phyloP scores from a whole-genome alignment of 208 protist species.

The Acanthamoeba castellanii region DNA sequence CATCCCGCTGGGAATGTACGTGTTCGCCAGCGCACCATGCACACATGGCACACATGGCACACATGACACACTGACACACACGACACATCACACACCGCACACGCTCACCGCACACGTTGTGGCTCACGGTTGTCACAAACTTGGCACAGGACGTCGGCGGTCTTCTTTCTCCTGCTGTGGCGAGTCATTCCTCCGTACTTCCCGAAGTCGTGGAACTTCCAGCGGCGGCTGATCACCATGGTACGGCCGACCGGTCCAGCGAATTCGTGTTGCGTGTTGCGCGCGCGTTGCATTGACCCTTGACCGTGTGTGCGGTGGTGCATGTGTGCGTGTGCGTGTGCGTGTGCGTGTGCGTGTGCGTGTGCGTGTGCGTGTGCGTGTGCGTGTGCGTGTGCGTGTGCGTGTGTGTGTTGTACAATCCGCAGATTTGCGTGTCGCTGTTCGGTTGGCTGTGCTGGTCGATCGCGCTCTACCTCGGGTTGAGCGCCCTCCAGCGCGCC shows the following conservation, averaged over 20 bases:
- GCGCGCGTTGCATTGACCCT: not conserved
- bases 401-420: not conserved
- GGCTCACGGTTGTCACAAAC: not conserved
- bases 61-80: no score
- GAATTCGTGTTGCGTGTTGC: not conserved
- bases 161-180: constrained; percentile 55
- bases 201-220: not conserved
- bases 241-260: not conserved
- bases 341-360: no score
- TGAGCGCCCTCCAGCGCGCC: not conserved
- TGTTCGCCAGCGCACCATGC: not conserved
- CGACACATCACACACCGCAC: not conserved
- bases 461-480: not conserved
- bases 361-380: no score
- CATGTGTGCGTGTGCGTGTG: no score
- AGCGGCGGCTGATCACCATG: not conserved
- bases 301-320: no score
- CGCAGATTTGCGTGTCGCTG: not conserved
- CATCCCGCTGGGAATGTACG: constrained; percentile 32
- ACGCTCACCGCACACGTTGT: not conserved
- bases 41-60: not conserved
- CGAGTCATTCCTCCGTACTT: constrained; percentile 21
- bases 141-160: constrained; percentile 2
- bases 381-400: not conserved
- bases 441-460: constrained; percentile 29